Evolutionary conservation across 768 basidiomycete species (phyloP).

Genomic region (Arthromyces matolae): DNA sequence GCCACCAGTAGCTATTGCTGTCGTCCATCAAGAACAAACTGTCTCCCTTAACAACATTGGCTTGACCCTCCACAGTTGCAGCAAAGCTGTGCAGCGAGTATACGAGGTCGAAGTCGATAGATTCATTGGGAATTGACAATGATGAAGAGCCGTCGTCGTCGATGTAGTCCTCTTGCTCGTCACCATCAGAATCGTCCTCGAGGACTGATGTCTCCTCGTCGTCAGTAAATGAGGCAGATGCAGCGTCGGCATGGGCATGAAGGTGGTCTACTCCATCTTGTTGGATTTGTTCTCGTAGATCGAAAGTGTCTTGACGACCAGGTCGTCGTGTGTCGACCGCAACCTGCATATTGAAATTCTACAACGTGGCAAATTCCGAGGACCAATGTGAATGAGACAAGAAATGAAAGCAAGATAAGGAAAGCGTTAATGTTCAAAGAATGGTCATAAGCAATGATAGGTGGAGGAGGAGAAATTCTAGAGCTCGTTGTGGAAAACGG

Average conservation of each 20-base stretch:
- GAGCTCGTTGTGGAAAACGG: neutral
- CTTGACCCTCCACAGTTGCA: constrained; percentile 97
- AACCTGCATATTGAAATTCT: constrained; percentile 6
- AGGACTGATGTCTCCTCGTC: constrained; percentile 83
- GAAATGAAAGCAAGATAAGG: neutral
- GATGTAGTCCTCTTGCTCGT: constrained; percentile 66
- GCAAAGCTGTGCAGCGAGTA: constrained; percentile 95
- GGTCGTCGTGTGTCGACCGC: constrained; percentile 29
- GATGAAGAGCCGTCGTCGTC: constrained; percentile 77
- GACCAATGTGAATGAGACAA: neutral
- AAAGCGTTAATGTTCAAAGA: neutral
- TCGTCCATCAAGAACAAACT: constrained; percentile 96
- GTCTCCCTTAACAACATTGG: constrained; percentile 98
- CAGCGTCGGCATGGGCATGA: constrained; percentile 43
- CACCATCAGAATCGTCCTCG: constrained; percentile 79
- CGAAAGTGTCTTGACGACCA: constrained; percentile 58
- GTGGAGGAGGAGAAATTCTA: neutral
- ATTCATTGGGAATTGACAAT: constrained; percentile 85
- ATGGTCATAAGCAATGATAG: neutral
- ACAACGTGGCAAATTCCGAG: constrained; percentile 1
- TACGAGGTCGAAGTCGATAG: constrained; percentile 90
- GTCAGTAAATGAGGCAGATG: constrained; percentile 39
- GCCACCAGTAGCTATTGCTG: constrained; percentile 99
- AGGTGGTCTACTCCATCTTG: constrained; percentile 38
- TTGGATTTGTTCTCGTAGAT: constrained; percentile 65